Conservation (phyloP, 768 basidiomycete genomes). For the Russula dissimulans region DNA sequence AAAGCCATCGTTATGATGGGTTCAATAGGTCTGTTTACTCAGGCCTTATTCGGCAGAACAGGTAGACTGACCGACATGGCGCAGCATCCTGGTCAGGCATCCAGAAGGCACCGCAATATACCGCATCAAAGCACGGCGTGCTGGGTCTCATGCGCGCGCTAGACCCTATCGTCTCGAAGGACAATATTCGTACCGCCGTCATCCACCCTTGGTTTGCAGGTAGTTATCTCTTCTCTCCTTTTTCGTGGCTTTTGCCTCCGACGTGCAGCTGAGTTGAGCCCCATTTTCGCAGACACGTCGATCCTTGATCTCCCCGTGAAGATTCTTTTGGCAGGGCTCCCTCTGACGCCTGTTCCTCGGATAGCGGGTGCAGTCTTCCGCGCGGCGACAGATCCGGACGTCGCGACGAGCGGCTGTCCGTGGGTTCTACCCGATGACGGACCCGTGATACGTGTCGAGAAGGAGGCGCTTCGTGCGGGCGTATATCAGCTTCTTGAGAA, state of each 20-base stretch:
- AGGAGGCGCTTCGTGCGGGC: slow-evolving; percentile 19
- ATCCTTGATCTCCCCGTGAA: slow-evolving; percentile 18
- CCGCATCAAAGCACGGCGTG: slow-evolving; percentile 27
- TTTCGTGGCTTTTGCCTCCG: background rate
- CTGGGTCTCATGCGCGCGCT: slow-evolving; percentile 26
- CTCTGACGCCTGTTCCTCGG: slow-evolving; percentile 24
- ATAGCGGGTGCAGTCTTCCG: slow-evolving; percentile 27
- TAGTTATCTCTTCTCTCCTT: background rate
- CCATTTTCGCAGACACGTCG: slow-evolving; percentile 17
- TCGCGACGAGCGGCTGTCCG: slow-evolving; percentile 22
- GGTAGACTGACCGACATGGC: background rate
- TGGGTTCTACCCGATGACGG: slow-evolving; percentile 28
- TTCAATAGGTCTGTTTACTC: slow-evolving; percentile 25
- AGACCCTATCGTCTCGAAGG: slow-evolving; percentile 4
- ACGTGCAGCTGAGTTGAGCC: background rate
- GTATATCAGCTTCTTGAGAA: slow-evolving; percentile 23
- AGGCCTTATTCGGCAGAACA: background rate
- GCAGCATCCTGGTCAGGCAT: slow-evolving; percentile 24
- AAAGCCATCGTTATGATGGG: slow-evolving; percentile 28
- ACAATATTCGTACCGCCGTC: slow-evolving; percentile 23
- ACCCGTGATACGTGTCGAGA: slow-evolving; percentile 22
- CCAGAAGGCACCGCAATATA: slow-evolving; percentile 22
- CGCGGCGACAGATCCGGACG: slow-evolving; percentile 24
- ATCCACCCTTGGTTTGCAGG: slow-evolving; percentile 29
- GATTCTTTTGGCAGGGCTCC: slow-evolving; percentile 24